Evolutionary conservation across 192 early-diverging fungal genomes (phyloP).

Genomic region (Linnemannia schmuckeri): DNA sequence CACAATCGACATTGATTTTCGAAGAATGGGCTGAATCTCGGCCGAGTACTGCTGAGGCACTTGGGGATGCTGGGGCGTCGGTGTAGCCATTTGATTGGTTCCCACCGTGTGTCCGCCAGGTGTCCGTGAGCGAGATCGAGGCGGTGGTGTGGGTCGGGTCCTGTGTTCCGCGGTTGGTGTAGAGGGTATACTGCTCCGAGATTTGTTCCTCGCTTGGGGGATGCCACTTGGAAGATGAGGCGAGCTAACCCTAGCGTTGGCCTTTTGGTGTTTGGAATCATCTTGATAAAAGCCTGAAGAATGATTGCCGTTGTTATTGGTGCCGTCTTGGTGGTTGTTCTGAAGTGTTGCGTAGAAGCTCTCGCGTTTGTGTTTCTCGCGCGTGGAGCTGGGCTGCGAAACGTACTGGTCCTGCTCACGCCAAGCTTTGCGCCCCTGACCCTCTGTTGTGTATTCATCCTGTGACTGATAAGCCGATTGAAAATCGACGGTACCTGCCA

Average conservation of each 20-base stretch:
- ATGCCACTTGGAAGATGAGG: constrained; percentile 29
- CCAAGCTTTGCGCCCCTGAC: constrained; percentile 6
- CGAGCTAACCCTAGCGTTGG: constrained; percentile 20
- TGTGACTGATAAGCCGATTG: background rate
- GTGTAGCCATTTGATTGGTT: background rate
- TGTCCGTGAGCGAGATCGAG: constrained; percentile 36
- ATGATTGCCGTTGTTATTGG: background rate
- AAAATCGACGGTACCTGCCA: background rate
- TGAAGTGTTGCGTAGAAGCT: constrained; percentile 49
- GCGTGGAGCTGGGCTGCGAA: constrained; percentile 3
- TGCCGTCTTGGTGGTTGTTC: constrained; percentile 6
- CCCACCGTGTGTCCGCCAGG: constrained; percentile 13
- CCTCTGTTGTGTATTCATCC: background rate
- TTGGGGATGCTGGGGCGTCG: constrained; percentile 22
- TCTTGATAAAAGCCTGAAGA: constrained; percentile 6
- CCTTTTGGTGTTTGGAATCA: constrained; percentile 15
- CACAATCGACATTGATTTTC: constrained; percentile 20
- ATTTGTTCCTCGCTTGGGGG: constrained; percentile 23
- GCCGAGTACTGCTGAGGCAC: constrained; percentile 37
- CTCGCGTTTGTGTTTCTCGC: constrained; percentile 51
- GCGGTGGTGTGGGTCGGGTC: constrained; percentile 26
- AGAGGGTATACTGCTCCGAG: constrained; percentile 20
- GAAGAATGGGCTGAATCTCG: constrained; percentile 29
- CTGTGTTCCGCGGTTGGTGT: constrained; percentile 28
- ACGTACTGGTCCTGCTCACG: constrained; percentile 32